Conservation (phyloP, 495 filamentous ascomycete species). For the Penicillium daleae region DNA sequence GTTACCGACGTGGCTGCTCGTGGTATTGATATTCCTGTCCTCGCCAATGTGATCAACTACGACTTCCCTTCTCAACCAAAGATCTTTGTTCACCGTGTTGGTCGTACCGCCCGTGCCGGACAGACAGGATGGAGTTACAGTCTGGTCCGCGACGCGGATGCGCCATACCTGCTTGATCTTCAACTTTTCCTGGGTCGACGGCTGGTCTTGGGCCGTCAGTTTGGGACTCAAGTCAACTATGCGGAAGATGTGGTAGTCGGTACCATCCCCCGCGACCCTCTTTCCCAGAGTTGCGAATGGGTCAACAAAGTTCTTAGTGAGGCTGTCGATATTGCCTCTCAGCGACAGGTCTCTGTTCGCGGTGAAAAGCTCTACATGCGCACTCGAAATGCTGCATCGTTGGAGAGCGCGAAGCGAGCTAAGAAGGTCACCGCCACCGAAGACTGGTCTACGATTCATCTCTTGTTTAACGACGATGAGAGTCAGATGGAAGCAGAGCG, state of each 20-base stretch:
- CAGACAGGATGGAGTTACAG: conserved; percentile 93
- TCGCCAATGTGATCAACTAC: conserved; percentile 98
- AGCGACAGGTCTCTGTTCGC: conserved; percentile 76
- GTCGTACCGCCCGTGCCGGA: conserved; percentile 91
- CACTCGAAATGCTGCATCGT: conserved; percentile 85
- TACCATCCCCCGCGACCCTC: conserved; percentile 63
- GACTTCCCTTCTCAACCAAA: conserved; percentile 97
- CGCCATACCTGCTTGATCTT: conserved; percentile 90
- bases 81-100: conserved; percentile 94
- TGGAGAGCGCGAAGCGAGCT: conserved; percentile 82
- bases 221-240: conserved; percentile 63
- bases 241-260: conserved; percentile 82
- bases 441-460: conserved; percentile 70
- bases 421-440: conserved; percentile 71
- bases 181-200: conserved; percentile 88
- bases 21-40: conserved; percentile 95
- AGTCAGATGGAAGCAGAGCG: conserved; percentile 68
- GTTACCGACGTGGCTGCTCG: conserved; percentile 96
- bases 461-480: conserved; percentile 72
- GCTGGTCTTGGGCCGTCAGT: conserved; percentile 67
- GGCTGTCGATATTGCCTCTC: conserved; percentile 68
- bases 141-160: conserved; percentile 81
- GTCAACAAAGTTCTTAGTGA: conserved; percentile 75
- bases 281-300: conserved; percentile 78
- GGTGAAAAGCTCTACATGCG: conserved; percentile 91